Conservation (phyloP, 495 filamentous ascomycete species). For the Talaromyces ruber region DNA sequence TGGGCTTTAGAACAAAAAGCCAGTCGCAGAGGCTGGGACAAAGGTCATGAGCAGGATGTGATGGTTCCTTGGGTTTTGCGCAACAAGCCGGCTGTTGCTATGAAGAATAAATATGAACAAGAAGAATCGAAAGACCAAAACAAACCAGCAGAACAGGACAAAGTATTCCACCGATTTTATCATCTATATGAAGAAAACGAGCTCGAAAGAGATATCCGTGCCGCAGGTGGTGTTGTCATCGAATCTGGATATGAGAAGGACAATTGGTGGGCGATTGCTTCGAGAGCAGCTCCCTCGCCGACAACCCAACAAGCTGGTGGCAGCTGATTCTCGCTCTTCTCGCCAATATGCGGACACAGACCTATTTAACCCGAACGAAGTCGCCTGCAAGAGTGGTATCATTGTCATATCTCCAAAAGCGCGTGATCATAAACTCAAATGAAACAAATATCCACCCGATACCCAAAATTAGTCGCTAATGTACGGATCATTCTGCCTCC, state of each 20-base stretch:
- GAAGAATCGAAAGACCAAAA: conserved; percentile 15
- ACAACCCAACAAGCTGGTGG: background rate
- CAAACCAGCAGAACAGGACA: conserved; percentile 22
- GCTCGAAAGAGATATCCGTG: conserved; percentile 68
- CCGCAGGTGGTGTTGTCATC: conserved; percentile 67
- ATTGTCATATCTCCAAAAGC: conserved; percentile 2
- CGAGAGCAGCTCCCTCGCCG: background rate
- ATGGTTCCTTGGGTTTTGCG: conserved; percentile 93
- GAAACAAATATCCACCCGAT: background rate
- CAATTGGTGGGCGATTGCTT: conserved; percentile 88
- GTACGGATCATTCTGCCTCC: conserved; percentile 18
- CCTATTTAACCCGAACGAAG: background rate
- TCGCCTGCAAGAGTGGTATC: background rate
- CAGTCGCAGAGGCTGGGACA: conserved; percentile 88
- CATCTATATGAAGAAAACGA: conserved; percentile 86
- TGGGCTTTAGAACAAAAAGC: conserved; percentile 92
- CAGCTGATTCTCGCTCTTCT: background rate
- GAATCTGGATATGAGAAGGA: conserved; percentile 91
- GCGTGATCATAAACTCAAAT: conserved; percentile 1
- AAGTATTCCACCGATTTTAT: conserved; percentile 82
- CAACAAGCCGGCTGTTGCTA: conserved; percentile 11
- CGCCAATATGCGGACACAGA: background rate
- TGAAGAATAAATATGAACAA: background rate
- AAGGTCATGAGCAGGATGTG: conserved; percentile 78
- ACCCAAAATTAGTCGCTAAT: conserved; percentile 10